Conservation (phyloP, 306 rosid species). For the Mimosa bimucronata region DNA sequence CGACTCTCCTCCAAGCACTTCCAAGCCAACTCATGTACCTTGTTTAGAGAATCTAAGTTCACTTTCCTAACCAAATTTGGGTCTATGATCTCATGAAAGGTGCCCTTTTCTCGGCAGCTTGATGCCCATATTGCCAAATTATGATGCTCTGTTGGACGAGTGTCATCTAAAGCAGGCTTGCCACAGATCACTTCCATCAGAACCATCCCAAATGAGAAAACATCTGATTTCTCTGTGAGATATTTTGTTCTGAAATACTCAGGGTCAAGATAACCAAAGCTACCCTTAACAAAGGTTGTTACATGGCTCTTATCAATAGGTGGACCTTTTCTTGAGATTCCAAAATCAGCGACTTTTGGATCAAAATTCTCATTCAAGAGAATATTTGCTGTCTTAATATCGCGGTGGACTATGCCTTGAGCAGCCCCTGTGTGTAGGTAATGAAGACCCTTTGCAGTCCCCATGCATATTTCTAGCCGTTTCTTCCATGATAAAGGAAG, state of each 20-base stretch:
- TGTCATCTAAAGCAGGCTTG: slow-evolving; percentile 45
- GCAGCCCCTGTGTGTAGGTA: slow-evolving; percentile 90
- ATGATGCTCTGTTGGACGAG: slow-evolving; percentile 45
- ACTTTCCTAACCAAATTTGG: slow-evolving; percentile 74
- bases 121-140: slow-evolving; percentile 51
- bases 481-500: slow-evolving; percentile 87
- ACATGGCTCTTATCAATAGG: slow-evolving; percentile 90
- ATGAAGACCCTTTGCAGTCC: slow-evolving; percentile 94
- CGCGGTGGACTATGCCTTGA: slow-evolving; percentile 84
- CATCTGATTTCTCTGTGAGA: slow-evolving; percentile 96
- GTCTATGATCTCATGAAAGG: slow-evolving; percentile 85
- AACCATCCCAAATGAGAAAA: slow-evolving; percentile 93
- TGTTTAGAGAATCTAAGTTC: slow-evolving; percentile 41
- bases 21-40: slow-evolving; percentile 35
- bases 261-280: slow-evolving; percentile 96
- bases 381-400: slow-evolving; percentile 93
- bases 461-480: slow-evolving; percentile 90
- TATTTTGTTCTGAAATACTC: slow-evolving; percentile 79
- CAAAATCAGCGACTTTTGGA: slow-evolving; percentile 95
- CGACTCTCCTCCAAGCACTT: slow-evolving; percentile 38
- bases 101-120: slow-evolving; percentile 47
- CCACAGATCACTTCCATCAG: slow-evolving; percentile 77
- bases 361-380: slow-evolving; percentile 88
- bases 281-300: slow-evolving; percentile 92
- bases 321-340: slow-evolving; percentile 92